Evolutionary conservation across 2,329 filamentous ascomycete species (phyloP), one percentile per base, ranked within the genome.

Genomic region (Huntiella omanensis): DNA sequence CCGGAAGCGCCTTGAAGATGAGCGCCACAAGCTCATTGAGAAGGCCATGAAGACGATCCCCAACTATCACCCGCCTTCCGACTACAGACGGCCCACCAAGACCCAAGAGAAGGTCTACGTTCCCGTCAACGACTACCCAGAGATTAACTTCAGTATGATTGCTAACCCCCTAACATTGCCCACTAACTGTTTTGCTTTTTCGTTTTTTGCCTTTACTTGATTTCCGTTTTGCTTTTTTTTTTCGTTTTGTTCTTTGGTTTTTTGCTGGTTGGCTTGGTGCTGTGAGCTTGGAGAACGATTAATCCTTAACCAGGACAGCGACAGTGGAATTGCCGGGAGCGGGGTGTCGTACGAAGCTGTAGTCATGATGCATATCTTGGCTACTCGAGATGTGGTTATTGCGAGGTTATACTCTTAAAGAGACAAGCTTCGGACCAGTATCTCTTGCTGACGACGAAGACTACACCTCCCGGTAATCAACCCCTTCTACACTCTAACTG

Each of bases 81-180:
- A 98, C 64, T 98, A 98, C 65, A 85, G 91, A 64, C 84, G 91
- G 58, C 91, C 91, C 52, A 96, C 88, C 63, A 98, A 98, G 82
- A 98, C 91, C 62, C 91, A 98, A 68, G 91, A 98, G 74, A 98
- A 98, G 74, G 92, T 98, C 82, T 98, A 98, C 64, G 91, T 98
- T 64, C 91, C 91, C 63, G 91, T 98, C 70, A 98, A 98, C 77
- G 91, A 98, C 67, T 98, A 98, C 65, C 91, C 91, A 73, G 91
- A 98, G 67, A 96, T 98, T 80, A 98, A 98, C 81, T 98, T 98
- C 85, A 98, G 91, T 98, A 95, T 88, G 88, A 88, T 91, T 87
- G 80, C 87, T 94, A 94, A 94, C 85, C 86, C 85, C 86, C 77
- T 79, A 80, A 83, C 77, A 70, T 64, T 72, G 74, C 68, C 65